Conservation (phyloP, 139 green algal species). For the Ulvella scutata region DNA sequence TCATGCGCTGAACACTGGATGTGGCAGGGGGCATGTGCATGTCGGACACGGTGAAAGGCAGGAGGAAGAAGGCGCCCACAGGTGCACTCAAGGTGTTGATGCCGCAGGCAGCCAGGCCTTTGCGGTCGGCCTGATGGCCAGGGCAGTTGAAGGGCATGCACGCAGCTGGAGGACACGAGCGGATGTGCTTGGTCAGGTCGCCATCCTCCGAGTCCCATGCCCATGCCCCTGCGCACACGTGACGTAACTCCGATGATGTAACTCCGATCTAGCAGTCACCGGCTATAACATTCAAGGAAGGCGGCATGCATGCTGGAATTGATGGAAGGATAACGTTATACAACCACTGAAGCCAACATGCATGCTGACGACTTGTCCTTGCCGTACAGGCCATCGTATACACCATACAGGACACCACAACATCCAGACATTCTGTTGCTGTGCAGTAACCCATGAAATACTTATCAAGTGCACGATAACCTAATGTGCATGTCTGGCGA, state of each 20-base stretch:
- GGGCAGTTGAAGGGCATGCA: conserved; percentile 15
- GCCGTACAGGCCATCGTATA: too few relatives aligned
- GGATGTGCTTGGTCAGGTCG: conserved; percentile 12
- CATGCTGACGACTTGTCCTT: too few relatives aligned
- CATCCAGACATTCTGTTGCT: too few relatives aligned
- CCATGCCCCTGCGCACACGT: conserved; percentile 15
- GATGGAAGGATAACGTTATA: background rate
- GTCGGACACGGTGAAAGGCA: conserved; percentile 24
- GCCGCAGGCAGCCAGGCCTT: conserved; percentile 15
- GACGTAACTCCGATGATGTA: background rate
- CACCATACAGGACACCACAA: too few relatives aligned
- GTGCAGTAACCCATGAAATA: too few relatives aligned
- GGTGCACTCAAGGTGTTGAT: conserved; percentile 10
- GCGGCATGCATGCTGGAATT: background rate
- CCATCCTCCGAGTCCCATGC: conserved; percentile 9
- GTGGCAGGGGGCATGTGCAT: background rate
- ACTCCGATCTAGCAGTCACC: too few relatives aligned
- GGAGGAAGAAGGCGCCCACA: conserved; percentile 7
- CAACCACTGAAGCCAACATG: too few relatives aligned
- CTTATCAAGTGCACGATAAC: too few relatives aligned
- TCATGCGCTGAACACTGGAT: background rate
- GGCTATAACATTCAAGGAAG: too few relatives aligned
- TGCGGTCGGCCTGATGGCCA: conserved; percentile 16
- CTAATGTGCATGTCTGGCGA: too few relatives aligned
- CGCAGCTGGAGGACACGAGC: conserved; percentile 17